These are phyloP conservation scores for Talaromyces piceae DNA, from an alignment of 2,329 filamentous ascomycete species.

Conservation along the genomic window DNA sequence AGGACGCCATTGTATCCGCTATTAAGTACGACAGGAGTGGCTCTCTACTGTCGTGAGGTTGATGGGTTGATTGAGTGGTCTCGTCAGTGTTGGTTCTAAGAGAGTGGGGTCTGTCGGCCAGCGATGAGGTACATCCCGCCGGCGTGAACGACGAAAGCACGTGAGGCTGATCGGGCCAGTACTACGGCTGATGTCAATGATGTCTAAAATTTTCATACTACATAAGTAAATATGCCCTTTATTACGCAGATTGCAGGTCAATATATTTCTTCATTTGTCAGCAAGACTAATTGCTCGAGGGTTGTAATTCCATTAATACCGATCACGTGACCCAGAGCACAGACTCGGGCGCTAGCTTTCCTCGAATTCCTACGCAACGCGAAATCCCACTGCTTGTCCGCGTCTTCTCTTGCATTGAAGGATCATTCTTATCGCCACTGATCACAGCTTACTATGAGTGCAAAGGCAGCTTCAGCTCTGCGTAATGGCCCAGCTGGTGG, in stretches of 20 bases:
- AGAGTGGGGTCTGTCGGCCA: background rate
- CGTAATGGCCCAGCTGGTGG: constrained; percentile 31
- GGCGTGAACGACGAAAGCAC: background rate
- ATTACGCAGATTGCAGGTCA: background rate
- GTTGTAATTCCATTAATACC: background rate
- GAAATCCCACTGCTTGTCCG: background rate
- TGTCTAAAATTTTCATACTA: background rate
- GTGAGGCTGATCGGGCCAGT: background rate
- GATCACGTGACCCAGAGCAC: background rate
- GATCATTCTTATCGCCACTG: too few species aligned
- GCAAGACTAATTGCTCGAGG: background rate
- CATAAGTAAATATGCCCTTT: background rate
- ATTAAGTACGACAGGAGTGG: constrained; percentile 68
- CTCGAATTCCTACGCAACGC: background rate
- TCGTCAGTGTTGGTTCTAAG: background rate
- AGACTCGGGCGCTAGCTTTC: background rate
- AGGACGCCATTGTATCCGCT: constrained; percentile 58
- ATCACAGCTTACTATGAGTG: constrained; percentile 23
- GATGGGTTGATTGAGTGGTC: constrained; percentile 6
- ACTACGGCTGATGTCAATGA: background rate
- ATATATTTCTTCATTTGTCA: background rate
- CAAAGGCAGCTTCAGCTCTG: constrained; percentile 29
- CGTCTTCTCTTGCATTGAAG: background rate
- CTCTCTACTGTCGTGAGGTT: constrained; percentile 83
- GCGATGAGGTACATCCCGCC: background rate